phyloP scores from a whole-genome alignment of 176 grass and related monocot genomes.

The Melocanna baccifera region DNA sequence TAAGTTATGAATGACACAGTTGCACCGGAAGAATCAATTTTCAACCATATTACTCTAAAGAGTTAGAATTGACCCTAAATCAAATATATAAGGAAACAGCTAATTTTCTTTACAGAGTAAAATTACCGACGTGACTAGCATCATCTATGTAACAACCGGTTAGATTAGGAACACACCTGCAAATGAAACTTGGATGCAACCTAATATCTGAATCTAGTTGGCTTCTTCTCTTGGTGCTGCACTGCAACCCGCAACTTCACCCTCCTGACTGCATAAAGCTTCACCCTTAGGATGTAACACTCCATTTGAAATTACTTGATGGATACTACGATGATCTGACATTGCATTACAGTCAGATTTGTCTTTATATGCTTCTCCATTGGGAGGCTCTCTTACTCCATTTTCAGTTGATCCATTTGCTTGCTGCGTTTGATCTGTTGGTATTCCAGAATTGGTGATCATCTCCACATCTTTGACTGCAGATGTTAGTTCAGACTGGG shows the following conservation, averaged over 20 bases:
- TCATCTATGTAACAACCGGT: neutral
- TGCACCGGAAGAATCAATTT: neutral
- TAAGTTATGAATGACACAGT: neutral
- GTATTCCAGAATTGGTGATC: neutral
- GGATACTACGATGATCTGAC: neutral
- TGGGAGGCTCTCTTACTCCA: neutral
- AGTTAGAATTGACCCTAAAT: neutral
- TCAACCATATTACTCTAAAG: neutral
- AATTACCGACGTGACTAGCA: neutral
- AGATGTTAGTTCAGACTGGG: constrained; percentile 26
- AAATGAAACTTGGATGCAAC: constrained; percentile 49
- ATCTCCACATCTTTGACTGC: constrained; percentile 4
- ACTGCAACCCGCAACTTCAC: constrained; percentile 29
- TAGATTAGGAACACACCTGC: constrained; percentile 44
- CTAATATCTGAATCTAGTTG: constrained; percentile 43
- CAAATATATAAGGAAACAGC: constrained; percentile 10
- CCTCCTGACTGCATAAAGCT: constrained; percentile 24
- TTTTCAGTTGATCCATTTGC: constrained; percentile 15
- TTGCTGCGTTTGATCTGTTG: constrained; percentile 29
- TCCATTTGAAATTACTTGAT: constrained; percentile 32
- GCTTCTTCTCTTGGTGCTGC: constrained; percentile 31
- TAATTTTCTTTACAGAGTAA: neutral
- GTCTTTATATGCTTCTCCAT: constrained; percentile 14
- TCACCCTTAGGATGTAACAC: constrained; percentile 25
- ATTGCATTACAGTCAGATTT: constrained; percentile 13